Base-by-base conservation (phyloP, 257 asterid species). In the Thymus mandschuricus region DNA sequence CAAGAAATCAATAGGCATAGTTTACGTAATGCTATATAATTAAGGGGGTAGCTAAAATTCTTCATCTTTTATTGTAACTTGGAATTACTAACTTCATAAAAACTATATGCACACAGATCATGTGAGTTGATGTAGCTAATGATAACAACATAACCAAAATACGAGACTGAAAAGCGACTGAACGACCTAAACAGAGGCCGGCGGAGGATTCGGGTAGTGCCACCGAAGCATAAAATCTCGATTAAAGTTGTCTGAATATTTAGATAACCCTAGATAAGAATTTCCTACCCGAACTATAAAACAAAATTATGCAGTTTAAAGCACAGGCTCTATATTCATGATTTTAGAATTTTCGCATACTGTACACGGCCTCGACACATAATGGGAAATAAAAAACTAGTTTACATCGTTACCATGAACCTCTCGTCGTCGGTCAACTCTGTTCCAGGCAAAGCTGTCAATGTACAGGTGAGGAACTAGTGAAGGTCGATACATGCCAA, bases 331-430 rank as follows among this genome's bases (percentile, higher is more conserved):
- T 21, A 21, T 55, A 55, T 29, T 55, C 61, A 3, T 55, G 38
- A 10, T 27, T 30, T 21, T 15, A 3, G 7, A 12, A 21, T 45
- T 51, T 35, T 27, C 3, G 4, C 4, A 1, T 5, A 41, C 3
- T 12, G 46, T 30, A 12, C 43, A 43, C 54, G 40, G 43, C 55
- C 41, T 41, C 30, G 9, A 30, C n/a, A 45, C 15, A 69, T 28
- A 41, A 4, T 21, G 38, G 10, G 8, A 3, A 27, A 34, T 15
- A 56, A 40, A 60, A 61, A 71, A 64, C 44, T 33, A 76, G 33
- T 60, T 10, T 65, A 81, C 71, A 73, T 55, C 27, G 58, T 45
- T 48, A 35, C 33, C 40, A 34, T 34, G 6, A 66, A 60, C 6
- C 68, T 38, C 51, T 15, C 54, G n/a, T 8, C 1, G 33, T 52